Conservation (phyloP, 2,329 filamentous ascomycete genomes). For the Phialocephala subalpina region DNA sequence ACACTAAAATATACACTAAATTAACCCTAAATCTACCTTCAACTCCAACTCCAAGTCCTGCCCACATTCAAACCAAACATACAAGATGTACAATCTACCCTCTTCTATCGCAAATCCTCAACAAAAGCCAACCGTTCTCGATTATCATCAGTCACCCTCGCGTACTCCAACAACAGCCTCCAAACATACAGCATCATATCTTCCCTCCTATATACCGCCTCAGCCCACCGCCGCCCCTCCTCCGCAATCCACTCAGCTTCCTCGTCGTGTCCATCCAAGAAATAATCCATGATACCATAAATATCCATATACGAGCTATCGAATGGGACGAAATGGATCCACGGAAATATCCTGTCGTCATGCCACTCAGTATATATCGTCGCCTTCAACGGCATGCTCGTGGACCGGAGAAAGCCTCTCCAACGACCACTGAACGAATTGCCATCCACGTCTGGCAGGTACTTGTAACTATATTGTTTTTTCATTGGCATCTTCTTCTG, state of each 20-base stretch:
- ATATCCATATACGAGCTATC: conserved; percentile 75
- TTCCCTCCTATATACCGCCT: not conserved
- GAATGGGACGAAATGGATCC: conserved; percentile 83
- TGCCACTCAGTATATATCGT: conserved; percentile 83
- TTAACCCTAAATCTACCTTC: not conserved
- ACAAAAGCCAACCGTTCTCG: conserved; percentile 1
- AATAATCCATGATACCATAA: conserved; percentile 76
- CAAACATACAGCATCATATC: conserved; percentile 7
- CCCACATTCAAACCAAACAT: not conserved
- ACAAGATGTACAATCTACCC: not conserved
- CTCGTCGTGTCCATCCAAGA: conserved; percentile 53
- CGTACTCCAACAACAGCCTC: conserved; percentile 6
- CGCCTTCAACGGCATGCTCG: conserved; percentile 75
- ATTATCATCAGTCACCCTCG: not conserved
- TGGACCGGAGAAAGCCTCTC: conserved; percentile 70
- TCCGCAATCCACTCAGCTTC: not conserved
- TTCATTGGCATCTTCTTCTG: not conserved
- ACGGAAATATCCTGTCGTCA: conserved; percentile 73
- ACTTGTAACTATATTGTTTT: conserved; percentile 59
- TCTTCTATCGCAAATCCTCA: not conserved
- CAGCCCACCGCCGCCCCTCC: not conserved
- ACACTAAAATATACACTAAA: not conserved
- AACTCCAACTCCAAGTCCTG: not conserved
- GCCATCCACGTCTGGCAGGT: conserved; percentile 78
- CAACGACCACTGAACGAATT: conserved; percentile 74